Percentiles rank a stretch among this genome's conserved stretches.
These are phyloP conservation scores for Calycina herbarum DNA, from an alignment of 2,329 filamentous ascomycete species.

Conservation along the genomic window DNA sequence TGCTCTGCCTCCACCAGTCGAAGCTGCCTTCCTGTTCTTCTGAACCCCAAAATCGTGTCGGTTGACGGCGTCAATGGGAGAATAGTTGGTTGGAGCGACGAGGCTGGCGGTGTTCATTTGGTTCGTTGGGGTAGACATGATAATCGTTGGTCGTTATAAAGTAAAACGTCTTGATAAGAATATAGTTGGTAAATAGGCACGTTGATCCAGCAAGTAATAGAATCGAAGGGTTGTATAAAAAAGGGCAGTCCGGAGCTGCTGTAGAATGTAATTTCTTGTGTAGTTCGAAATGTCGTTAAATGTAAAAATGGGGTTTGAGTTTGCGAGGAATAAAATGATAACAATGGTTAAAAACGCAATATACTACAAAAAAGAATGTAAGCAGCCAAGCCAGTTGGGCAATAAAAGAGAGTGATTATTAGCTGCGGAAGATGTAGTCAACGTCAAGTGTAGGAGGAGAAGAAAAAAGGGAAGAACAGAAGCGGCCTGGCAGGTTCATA, in stretches of 20 bases:
- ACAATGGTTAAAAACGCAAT: slow-evolving; percentile 34
- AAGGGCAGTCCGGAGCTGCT: slow-evolving; percentile 46
- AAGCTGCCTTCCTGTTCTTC: slow-evolving; percentile 67
- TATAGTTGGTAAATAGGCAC: slow-evolving; percentile 29
- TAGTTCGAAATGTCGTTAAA: slow-evolving; percentile 26
- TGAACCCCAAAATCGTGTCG: slow-evolving; percentile 60
- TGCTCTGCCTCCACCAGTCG: slow-evolving; percentile 73
- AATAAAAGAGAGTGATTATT: slow-evolving; percentile 46
- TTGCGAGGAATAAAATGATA: slow-evolving; percentile 31
- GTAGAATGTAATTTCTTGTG: slow-evolving; percentile 44
- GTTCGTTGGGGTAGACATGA: slow-evolving; percentile 37
- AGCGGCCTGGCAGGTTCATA: slow-evolving; percentile 29
- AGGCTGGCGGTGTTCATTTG: slow-evolving; percentile 38
- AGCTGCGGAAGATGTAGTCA: slow-evolving; percentile 39
- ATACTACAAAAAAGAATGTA: slow-evolving; percentile 49
- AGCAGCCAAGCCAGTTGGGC: slow-evolving; percentile 55
- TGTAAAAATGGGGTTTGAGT: slow-evolving; percentile 13
- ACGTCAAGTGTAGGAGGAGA: slow-evolving; percentile 37
- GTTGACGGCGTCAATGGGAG: slow-evolving; percentile 52
- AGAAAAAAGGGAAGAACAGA: slow-evolving; percentile 27
- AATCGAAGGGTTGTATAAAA: slow-evolving; percentile 33
- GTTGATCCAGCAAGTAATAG: slow-evolving; percentile 37
- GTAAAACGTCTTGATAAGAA: slow-evolving; percentile 23
- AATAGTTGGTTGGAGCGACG: slow-evolving; percentile 33
- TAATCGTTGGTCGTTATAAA: slow-evolving; percentile 32